Base-by-base conservation (phyloP, 2,329 filamentous ascomycete genomes). In the Scleromitrula shiraiana region DNA sequence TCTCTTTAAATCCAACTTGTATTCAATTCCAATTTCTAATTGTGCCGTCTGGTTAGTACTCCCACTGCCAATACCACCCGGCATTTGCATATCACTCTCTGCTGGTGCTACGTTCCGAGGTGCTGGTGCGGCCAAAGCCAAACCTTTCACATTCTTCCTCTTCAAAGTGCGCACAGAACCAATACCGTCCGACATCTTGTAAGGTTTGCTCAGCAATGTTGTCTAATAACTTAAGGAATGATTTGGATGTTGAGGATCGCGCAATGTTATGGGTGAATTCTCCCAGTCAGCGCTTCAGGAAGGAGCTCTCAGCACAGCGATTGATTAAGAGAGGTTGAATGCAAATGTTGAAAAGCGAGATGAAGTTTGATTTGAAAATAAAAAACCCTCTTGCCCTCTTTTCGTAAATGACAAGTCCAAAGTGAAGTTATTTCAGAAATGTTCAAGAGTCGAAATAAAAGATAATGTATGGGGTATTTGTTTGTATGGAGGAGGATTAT, bases 131-230 rank as follows among this genome's bases (percentile, higher is more conserved):
- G 81, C 90, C 64, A 98, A 75, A 57, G 89, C 90, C 42, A 98
- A 83, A 30, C 90, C 91, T 73, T 97, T 97, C 68, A 95, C 85
- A 67, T 98, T 98, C 80, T 97, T 96, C 76, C 91, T 85, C 82
- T 96, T 97, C 83, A 98, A 85, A 53, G 93, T 94, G 69, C 79
- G 78, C 69, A 77, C 77, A 54, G 77, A 77, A 59, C 82, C 82
- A 62, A 82, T 79, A 59, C 48, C 56, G 46, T 63, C 63, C 32
- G 76, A 75, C 80, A 83, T 83, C 64, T 56, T 52, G 48, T 36
- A 35, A 29, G 14, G 20, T 45, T 49, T 12, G 29, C 12, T 24
- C 24, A 27, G 23, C 29, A 26, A 29, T 15, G n/a, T 27, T 27
- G 27, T 41, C 14, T 17, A 22, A 35, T 24, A 30, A 22, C 5